Percentiles rank a stretch among this genome's conserved stretches.
Conservation (phyloP, 768 basidiomycete genomes). For the Omphalotus guepiniiformis region DNA sequence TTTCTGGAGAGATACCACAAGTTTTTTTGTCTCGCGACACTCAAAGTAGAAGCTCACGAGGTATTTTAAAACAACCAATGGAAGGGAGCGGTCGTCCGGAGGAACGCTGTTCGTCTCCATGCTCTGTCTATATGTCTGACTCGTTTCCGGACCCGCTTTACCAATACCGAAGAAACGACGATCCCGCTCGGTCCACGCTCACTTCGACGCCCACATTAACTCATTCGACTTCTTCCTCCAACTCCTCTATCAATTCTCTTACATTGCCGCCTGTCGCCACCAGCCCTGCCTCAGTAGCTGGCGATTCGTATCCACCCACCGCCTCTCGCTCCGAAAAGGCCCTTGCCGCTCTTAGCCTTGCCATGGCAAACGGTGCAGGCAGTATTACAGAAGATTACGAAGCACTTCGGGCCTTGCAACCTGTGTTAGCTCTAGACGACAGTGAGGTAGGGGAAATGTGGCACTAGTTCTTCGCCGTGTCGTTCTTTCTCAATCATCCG, state of each 20-base stretch:
- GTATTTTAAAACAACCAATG: slow-evolving; percentile 41
- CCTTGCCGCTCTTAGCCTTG: slow-evolving; percentile 53
- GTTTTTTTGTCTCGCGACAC: slow-evolving; percentile 16
- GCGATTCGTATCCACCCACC: slow-evolving; percentile 10
- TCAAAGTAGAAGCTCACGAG: slow-evolving; percentile 16
- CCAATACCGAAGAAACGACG: slow-evolving; percentile 11
- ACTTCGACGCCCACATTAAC: slow-evolving; percentile 29
- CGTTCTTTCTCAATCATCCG: background rate
- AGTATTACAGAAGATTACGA: slow-evolving; percentile 51
- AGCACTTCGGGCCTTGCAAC: slow-evolving; percentile 38
- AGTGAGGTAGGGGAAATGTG: slow-evolving; percentile 58
- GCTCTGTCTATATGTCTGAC: slow-evolving; percentile 23
- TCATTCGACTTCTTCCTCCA: slow-evolving; percentile 32
- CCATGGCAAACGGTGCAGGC: slow-evolving; percentile 62
- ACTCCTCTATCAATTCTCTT: slow-evolving; percentile 37
- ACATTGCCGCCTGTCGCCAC: slow-evolving; percentile 16
- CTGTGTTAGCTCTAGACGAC: slow-evolving; percentile 28
- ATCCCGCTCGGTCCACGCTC: slow-evolving; percentile 9
- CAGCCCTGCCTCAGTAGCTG: slow-evolving; percentile 8
- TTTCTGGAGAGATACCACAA: slow-evolving; percentile 34
- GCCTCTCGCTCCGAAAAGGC: slow-evolving; percentile 53
- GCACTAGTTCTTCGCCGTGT: slow-evolving; percentile 29
- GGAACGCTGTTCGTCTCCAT: slow-evolving; percentile 25
- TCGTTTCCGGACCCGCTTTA: slow-evolving; percentile 32
- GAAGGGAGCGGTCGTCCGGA: slow-evolving; percentile 27